phyloP scores from a whole-genome alignment of 2,329 filamentous ascomycete genomes.

The Colletotrichum camelliae region DNA sequence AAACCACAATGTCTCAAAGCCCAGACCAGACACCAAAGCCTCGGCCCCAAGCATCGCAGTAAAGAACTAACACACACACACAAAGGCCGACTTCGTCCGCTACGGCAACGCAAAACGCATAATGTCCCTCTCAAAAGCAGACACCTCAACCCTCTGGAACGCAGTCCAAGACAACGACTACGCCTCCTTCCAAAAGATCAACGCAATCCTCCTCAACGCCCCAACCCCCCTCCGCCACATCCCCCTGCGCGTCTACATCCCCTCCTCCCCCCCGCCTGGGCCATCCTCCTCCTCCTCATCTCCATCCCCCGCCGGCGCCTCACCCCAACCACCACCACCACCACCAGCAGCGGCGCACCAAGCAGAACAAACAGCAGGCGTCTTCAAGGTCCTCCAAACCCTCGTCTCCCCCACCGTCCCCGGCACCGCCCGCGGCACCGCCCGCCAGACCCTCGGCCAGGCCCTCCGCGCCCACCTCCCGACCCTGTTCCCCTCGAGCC shows the following conservation, averaged over 20 bases:
- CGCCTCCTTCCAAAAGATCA: constrained; percentile 73
- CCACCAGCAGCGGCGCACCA: constrained; percentile 30
- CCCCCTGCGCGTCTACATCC: constrained; percentile 88
- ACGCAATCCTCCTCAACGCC: constrained; percentile 77
- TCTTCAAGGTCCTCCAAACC: constrained; percentile 78
- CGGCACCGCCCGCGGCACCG: constrained; percentile 40
- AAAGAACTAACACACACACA: background rate
- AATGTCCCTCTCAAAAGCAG: constrained; percentile 85
- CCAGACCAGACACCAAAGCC: background rate
- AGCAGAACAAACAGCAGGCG: constrained; percentile 42
- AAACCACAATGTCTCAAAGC: background rate
- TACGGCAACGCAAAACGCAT: constrained; percentile 89
- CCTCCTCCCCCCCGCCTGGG: constrained; percentile 62
- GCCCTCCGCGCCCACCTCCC: constrained; percentile 80
- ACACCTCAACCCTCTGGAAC: constrained; percentile 84
- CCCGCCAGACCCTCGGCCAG: constrained; percentile 68
- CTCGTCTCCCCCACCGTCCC: constrained; percentile 61
- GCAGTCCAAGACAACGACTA: constrained; percentile 82
- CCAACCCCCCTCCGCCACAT: constrained; percentile 79
- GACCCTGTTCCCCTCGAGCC: constrained; percentile 82
- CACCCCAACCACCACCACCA: background rate
- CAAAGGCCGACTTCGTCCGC: constrained; percentile 78
- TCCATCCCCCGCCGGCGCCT: background rate
- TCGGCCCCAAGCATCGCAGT: background rate
- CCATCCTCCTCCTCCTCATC: background rate